phyloP scores from a whole-genome alignment of 345 rosid species.

The Firmiana major region DNA sequence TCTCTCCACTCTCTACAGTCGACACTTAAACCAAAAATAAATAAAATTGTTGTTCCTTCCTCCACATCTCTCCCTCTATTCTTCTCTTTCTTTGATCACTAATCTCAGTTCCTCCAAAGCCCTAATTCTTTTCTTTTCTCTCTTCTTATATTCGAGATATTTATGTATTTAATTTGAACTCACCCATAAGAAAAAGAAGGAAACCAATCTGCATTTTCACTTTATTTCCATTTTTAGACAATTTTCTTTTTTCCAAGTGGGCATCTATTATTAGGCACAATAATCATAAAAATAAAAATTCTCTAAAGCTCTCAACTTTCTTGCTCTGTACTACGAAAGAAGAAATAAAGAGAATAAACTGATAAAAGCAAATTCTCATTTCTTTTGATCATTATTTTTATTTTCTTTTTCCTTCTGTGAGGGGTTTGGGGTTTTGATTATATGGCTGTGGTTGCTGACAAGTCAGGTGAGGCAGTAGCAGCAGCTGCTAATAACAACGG shows the following conservation, averaged over 20 bases:
- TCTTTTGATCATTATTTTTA: neutral
- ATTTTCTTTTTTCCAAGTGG: constrained; percentile 9
- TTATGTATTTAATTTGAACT: neutral
- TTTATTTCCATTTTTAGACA: neutral
- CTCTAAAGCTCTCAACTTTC: neutral
- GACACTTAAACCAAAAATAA: neutral
- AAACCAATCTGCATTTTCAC: neutral
- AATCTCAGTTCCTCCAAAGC: neutral
- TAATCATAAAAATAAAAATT: neutral
- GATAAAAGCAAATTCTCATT: neutral
- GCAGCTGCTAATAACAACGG: constrained; percentile 21
- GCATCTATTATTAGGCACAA: constrained; percentile 3
- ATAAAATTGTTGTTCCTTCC: constrained; percentile 1
- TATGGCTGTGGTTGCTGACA: constrained; percentile 76
- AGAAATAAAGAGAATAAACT: neutral
- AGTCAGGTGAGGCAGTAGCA: constrained; percentile 37
- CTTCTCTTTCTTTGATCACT: neutral
- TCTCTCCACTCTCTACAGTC: too few species aligned
- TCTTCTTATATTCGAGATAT: neutral
- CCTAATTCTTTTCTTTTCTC: neutral
- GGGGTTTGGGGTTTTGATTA: constrained; percentile 22
- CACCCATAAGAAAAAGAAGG: neutral
- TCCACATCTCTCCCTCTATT: neutral
- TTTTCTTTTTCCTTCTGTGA: neutral
- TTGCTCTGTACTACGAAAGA: constrained; percentile 3